Evolutionary conservation across 2,329 filamentous ascomycete genomes (phyloP).

Genomic region (Gyromitra esculenta): DNA sequence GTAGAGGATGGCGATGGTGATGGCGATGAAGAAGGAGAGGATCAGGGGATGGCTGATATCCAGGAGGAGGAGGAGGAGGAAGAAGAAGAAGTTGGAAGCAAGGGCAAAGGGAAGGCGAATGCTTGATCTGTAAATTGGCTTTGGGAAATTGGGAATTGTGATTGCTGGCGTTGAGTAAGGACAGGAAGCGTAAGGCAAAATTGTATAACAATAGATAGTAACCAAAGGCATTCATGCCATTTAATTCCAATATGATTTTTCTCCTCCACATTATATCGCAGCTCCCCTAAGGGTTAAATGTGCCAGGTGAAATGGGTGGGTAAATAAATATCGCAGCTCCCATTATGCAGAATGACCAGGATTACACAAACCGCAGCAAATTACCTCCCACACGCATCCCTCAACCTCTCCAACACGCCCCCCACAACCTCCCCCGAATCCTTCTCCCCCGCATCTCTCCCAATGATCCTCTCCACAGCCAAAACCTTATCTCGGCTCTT

Average conservation of each 20-base stretch:
- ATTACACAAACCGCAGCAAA: background rate
- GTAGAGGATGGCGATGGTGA: slow-evolving; percentile 54
- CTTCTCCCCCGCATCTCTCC: background rate
- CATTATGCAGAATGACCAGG: background rate
- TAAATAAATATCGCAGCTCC: too few species aligned
- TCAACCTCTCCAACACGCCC: slow-evolving; percentile 1
- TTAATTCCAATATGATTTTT: background rate
- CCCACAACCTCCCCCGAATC: slow-evolving; percentile 15
- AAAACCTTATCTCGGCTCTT: slow-evolving; percentile 35
- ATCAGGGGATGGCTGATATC: slow-evolving; percentile 55
- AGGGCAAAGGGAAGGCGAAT: slow-evolving; percentile 62
- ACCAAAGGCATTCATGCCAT: background rate
- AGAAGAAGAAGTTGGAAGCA: slow-evolving; percentile 58
- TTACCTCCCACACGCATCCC: slow-evolving; percentile 6
- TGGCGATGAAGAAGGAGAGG: slow-evolving; percentile 47
- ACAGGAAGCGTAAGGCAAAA: slow-evolving; percentile 4
- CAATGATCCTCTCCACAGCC: slow-evolving; percentile 3
- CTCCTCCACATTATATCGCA: background rate
- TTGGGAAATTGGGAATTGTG: slow-evolving; percentile 26
- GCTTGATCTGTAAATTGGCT: slow-evolving; percentile 21
- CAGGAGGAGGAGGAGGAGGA: slow-evolving; percentile 53
- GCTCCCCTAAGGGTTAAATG: too few species aligned
- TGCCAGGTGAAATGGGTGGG: too few species aligned
- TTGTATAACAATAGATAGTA: slow-evolving; percentile 29
- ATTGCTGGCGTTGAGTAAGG: slow-evolving; percentile 22